Evolutionary conservation across 306 rosid species (phyloP).

Genomic region (Casuarina equisetifolia): DNA sequence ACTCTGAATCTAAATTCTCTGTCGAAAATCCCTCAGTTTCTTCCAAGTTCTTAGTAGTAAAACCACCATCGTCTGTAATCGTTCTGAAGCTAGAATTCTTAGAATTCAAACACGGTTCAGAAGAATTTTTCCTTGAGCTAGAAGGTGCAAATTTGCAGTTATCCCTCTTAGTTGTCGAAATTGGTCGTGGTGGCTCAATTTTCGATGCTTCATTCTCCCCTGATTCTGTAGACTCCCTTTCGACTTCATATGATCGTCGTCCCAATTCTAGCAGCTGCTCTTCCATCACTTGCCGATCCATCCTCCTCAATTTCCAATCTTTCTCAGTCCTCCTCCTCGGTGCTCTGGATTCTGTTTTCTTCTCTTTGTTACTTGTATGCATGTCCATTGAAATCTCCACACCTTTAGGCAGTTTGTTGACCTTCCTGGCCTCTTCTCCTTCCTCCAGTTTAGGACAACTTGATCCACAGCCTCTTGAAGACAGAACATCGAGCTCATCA

Average conservation of each 20-base stretch:
- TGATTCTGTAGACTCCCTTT: constrained; percentile 35
- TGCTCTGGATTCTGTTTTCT: constrained; percentile 32
- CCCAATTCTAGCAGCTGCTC: constrained; percentile 39
- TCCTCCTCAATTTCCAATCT: constrained; percentile 36
- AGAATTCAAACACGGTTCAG: constrained; percentile 28
- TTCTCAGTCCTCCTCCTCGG: constrained; percentile 43
- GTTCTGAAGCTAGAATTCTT: constrained; percentile 37
- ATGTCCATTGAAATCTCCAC: constrained; percentile 21
- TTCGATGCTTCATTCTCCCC: constrained; percentile 35
- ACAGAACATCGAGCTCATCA: constrained; percentile 34
- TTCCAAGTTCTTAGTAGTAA: constrained; percentile 19
- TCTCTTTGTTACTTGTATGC: constrained; percentile 28
- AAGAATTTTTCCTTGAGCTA: constrained; percentile 33
- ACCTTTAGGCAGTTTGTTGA: constrained; percentile 30
- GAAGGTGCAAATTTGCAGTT: constrained; percentile 12
- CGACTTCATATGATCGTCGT: constrained; percentile 31
- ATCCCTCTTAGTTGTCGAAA: constrained; percentile 32
- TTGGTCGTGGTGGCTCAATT: constrained; percentile 40
- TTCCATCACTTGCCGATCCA: constrained; percentile 17
- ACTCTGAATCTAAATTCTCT: constrained; percentile 27
- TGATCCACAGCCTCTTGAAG: constrained; percentile 24
- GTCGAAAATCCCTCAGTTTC: constrained; percentile 15
- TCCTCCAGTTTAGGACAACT: constrained; percentile 26
- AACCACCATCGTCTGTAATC: constrained; percentile 28
- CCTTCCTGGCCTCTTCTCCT: constrained; percentile 37